phyloP scores from a whole-genome alignment of 176 grass and related monocot species.

The Dactylis glomerata region DNA sequence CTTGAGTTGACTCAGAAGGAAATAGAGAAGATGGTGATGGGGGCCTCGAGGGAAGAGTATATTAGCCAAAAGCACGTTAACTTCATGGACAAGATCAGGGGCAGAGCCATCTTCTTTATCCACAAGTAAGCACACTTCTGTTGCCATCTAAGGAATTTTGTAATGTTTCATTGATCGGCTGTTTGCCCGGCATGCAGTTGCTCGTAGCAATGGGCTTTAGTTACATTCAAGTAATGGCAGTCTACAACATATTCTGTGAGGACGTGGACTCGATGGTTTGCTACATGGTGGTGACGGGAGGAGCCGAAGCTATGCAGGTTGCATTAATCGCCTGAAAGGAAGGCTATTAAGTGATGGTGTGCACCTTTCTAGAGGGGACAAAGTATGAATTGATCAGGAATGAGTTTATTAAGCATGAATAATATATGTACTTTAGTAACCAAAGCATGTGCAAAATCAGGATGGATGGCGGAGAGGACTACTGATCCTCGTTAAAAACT shows the following conservation, averaged over 20 bases:
- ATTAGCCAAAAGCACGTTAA: constrained; percentile 43
- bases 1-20: constrained; percentile 88
- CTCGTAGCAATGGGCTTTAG: constrained; percentile 86
- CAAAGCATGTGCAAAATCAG: too few relatives aligned
- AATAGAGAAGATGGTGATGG: constrained; percentile 93
- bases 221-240: constrained; percentile 82
- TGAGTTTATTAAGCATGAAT: neutral
- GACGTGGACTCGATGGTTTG: constrained; percentile 89
- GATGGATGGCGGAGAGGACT: too few relatives aligned
- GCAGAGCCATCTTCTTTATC: constrained; percentile 66
- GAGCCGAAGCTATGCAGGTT: constrained; percentile 27
- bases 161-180: neutral
- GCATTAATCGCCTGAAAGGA: constrained; percentile 72
- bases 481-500: too few relatives aligned
- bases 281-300: constrained; percentile 82
- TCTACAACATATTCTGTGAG: constrained; percentile 77
- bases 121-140: constrained; percentile 29
- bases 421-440: neutral
- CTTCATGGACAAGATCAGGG: constrained; percentile 57
- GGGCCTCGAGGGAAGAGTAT: constrained; percentile 75
- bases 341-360: constrained; percentile 43
- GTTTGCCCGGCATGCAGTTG: neutral
- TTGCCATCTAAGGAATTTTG: neutral
- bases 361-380: neutral
- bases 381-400: neutral